Evolutionary conservation across 2,329 filamentous ascomycete genomes (phyloP).

Genomic region (Monascus ruber): DNA sequence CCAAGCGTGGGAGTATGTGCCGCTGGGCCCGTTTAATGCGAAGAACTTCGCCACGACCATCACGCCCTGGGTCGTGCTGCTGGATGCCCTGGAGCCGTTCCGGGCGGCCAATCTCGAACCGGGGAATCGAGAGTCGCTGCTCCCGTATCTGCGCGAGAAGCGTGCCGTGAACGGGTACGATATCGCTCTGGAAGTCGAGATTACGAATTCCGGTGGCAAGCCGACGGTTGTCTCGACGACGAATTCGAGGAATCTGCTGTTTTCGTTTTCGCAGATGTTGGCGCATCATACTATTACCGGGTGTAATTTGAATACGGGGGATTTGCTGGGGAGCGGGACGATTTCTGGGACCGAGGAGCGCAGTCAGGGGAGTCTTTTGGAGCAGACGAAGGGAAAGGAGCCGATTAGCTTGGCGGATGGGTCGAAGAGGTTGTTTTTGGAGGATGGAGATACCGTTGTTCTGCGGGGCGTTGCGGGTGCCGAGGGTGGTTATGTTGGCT

Average conservation of each 20-base stretch:
- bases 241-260: conserved; percentile 59
- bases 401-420: conserved; percentile 51
- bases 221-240: conserved; percentile 49
- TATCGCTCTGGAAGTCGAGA: conserved; percentile 56
- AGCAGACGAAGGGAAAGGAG: conserved; percentile 60
- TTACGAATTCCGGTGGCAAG: conserved; percentile 34
- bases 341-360: conserved; percentile 54
- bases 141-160: conserved; percentile 56
- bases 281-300: conserved; percentile 67
- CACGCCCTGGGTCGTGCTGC: conserved; percentile 66
- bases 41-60: conserved; percentile 77
- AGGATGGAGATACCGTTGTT: conserved; percentile 61
- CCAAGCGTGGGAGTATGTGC: conserved; percentile 75
- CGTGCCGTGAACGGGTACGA: conserved; percentile 50
- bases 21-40: conserved; percentile 67
- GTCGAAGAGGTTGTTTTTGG: conserved; percentile 58
- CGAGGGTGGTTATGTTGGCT: conserved; percentile 59
- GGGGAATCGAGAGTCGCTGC: conserved; percentile 41
- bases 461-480: conserved; percentile 57
- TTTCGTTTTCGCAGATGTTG: conserved; percentile 74
- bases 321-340: conserved; percentile 67
- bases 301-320: conserved; percentile 61
- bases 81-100: conserved; percentile 64
- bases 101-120: conserved; percentile 41
- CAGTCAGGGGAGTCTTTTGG: conserved; percentile 58